A percentile compares a stretch with the other conserved stretches of the same genome.
These are phyloP conservation scores for Rhodotorula graminis DNA, from an alignment of 768 basidiomycete genomes.

Conservation along the genomic window DNA sequence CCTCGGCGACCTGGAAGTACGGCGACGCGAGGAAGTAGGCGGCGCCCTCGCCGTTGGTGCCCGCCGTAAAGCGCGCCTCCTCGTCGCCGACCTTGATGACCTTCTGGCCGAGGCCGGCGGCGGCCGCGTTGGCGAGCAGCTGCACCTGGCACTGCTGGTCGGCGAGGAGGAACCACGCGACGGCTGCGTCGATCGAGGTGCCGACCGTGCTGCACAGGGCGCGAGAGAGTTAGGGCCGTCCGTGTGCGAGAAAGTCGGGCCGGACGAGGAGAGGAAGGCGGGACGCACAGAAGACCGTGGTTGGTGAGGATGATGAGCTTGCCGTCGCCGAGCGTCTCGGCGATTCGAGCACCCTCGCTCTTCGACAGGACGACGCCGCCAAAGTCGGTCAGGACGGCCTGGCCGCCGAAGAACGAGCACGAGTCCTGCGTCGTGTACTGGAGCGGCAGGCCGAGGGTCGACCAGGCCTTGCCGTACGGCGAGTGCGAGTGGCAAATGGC, in stretches of 20 bases:
- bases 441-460: constrained; percentile 50
- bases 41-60: background rate
- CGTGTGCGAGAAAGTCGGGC: background rate
- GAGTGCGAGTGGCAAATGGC: constrained; percentile 33
- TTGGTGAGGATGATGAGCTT: constrained; percentile 44
- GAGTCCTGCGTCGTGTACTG: constrained; percentile 53
- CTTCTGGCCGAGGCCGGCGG: constrained; percentile 41
- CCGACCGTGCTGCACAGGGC: constrained; percentile 19
- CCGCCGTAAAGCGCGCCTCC: constrained; percentile 43
- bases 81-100: constrained; percentile 42
- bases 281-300: constrained; percentile 42
- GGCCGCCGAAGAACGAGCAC: constrained; percentile 45
- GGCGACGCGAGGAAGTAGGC: constrained; percentile 18
- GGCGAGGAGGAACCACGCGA: constrained; percentile 29
- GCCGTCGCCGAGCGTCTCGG: constrained; percentile 42
- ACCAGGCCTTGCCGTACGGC: constrained; percentile 54
- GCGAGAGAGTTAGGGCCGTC: background rate
- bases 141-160: constrained; percentile 55
- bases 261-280: background rate
- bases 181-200: constrained; percentile 21
- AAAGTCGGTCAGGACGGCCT: constrained; percentile 52
- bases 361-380: constrained; percentile 54
- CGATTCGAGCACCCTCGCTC: constrained; percentile 54
- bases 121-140: constrained; percentile 52
- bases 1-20: constrained; percentile 23